Percentiles rank a stretch among this genome's conserved stretches.
phyloP scores from a whole-genome alignment of 306 rosid genomes.

The Acmispon strigosus region DNA sequence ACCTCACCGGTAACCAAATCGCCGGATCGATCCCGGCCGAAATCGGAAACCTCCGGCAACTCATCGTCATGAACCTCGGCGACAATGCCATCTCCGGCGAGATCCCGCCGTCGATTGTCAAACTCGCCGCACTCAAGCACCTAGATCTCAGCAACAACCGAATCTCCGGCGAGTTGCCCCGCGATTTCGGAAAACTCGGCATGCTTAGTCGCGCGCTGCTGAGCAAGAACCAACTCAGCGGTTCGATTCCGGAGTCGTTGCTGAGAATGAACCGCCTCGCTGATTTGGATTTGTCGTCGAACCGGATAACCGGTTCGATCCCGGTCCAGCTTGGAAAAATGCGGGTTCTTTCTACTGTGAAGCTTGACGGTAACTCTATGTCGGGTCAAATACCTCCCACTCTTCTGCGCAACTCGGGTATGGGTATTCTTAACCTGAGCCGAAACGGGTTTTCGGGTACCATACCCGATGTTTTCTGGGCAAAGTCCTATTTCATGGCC shows the following conservation, averaged over 20 bases:
- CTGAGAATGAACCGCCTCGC: conserved; percentile 55
- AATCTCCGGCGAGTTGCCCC: conserved; percentile 50
- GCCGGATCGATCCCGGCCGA: conserved; percentile 53
- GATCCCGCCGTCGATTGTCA: conserved; percentile 45
- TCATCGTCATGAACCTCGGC: conserved; percentile 50
- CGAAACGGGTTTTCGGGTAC: conserved; percentile 60
- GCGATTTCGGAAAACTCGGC: conserved; percentile 46
- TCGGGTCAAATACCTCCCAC: conserved; percentile 57
- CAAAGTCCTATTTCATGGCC: conserved; percentile 60
- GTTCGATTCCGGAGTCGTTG: conserved; percentile 52
- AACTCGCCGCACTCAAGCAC: conserved; percentile 48
- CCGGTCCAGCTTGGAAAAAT: conserved; percentile 58
- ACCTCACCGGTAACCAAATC: conserved; percentile 58
- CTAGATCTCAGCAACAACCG: conserved; percentile 59
- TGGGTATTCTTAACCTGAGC: conserved; percentile 82
- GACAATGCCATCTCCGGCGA: conserved; percentile 56
- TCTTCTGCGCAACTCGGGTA: conserved; percentile 41
- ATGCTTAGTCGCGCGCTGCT: conserved; percentile 67
- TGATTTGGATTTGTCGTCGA: conserved; percentile 63
- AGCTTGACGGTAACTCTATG: conserved; percentile 52
- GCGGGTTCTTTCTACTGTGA: conserved; percentile 68
- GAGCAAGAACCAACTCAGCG: conserved; percentile 51
- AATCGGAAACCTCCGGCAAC: conserved; percentile 42
- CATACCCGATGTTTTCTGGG: conserved; percentile 63
- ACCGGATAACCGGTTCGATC: conserved; percentile 56